Percentiles rank a stretch among this genome's conserved stretches.
These are phyloP conservation scores for Cercospora sp. DNA, from an alignment of 2,329 filamentous ascomycete species.

Conservation along the genomic window DNA sequence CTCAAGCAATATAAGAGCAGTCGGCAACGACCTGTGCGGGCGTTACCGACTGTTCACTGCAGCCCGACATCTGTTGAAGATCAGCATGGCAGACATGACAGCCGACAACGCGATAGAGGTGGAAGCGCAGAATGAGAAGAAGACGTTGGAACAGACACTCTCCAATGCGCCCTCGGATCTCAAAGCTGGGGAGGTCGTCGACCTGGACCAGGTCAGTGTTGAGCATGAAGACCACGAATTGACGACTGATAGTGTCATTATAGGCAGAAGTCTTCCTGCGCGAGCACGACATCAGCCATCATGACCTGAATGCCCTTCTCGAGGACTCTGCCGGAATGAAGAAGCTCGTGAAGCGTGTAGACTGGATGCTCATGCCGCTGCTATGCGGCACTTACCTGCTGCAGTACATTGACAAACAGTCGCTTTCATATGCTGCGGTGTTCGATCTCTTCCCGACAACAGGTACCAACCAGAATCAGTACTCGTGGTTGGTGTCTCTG, in stretches of 20 bases:
- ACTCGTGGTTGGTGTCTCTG: constrained; percentile 58
- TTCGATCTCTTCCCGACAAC: constrained; percentile 57
- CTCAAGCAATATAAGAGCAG: neutral
- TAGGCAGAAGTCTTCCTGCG: constrained; percentile 51
- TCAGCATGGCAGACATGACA: neutral
- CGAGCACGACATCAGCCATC: constrained; percentile 49
- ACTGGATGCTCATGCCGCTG: constrained; percentile 54
- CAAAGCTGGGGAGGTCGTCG: constrained; percentile 38
- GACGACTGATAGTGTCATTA: neutral
- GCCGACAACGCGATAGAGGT: constrained; percentile 8
- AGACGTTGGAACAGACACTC: constrained; percentile 11
- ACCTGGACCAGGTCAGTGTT: constrained; percentile 47
- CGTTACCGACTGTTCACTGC: neutral
- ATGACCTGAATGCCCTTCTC: constrained; percentile 49
- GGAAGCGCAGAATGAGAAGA: constrained; percentile 21
- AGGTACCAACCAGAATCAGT: constrained; percentile 50
- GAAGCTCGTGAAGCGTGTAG: constrained; percentile 49
- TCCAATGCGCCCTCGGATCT: constrained; percentile 25
- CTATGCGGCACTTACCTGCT: constrained; percentile 54
- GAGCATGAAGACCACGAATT: neutral
- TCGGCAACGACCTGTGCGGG: neutral
- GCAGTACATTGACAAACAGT: constrained; percentile 50
- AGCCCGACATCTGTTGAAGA: neutral
- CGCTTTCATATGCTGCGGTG: constrained; percentile 56
- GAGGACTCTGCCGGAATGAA: constrained; percentile 44